Conservation (phyloP, 495 filamentous ascomycete species). For the Aspergillus leporis region DNA sequence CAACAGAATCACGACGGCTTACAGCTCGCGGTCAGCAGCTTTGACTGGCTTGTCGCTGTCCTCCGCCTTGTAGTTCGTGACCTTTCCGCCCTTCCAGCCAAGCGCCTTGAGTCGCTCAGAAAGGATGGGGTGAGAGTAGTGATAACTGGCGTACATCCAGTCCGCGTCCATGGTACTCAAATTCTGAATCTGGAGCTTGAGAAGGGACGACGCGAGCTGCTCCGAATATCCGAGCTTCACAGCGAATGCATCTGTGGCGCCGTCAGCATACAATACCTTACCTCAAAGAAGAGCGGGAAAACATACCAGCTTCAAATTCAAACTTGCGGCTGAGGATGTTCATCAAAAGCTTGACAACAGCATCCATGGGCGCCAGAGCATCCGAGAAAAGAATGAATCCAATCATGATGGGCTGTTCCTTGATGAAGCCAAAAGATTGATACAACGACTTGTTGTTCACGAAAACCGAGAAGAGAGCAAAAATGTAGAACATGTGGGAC, state of each 20-base stretch:
- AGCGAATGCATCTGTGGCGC: constrained; percentile 70
- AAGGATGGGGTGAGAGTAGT: constrained; percentile 96
- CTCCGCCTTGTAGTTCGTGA: constrained; percentile 47
- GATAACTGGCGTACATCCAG: constrained; percentile 95
- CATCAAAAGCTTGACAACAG: constrained; percentile 88
- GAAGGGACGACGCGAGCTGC: constrained; percentile 80
- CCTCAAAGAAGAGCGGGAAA: neutral
- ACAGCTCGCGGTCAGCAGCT: constrained; percentile 61
- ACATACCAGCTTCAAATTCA: constrained; percentile 89
- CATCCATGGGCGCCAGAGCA: constrained; percentile 86
- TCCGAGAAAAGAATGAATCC: constrained; percentile 97
- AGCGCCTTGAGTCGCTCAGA: constrained; percentile 89
- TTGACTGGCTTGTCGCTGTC: constrained; percentile 55
- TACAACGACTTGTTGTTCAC: constrained; percentile 93
- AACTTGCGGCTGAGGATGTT: constrained; percentile 92
- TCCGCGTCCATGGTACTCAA: constrained; percentile 98
- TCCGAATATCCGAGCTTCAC: constrained; percentile 79
- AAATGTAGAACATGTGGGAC: constrained; percentile 93
- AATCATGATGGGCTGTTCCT: constrained; percentile 86
- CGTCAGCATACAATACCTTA: constrained; percentile 8
- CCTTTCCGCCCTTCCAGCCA: constrained; percentile 72
- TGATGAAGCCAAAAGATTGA: constrained; percentile 84
- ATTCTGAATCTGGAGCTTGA: constrained; percentile 98
- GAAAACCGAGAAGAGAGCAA: constrained; percentile 93
- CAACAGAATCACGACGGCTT: constrained; percentile 17